Percentiles rank a stretch among this genome's conserved stretches.
Evolutionary conservation across 352 stramenopile genomes (phyloP).

Genomic region (Globisporangium abappressorium): DNA sequence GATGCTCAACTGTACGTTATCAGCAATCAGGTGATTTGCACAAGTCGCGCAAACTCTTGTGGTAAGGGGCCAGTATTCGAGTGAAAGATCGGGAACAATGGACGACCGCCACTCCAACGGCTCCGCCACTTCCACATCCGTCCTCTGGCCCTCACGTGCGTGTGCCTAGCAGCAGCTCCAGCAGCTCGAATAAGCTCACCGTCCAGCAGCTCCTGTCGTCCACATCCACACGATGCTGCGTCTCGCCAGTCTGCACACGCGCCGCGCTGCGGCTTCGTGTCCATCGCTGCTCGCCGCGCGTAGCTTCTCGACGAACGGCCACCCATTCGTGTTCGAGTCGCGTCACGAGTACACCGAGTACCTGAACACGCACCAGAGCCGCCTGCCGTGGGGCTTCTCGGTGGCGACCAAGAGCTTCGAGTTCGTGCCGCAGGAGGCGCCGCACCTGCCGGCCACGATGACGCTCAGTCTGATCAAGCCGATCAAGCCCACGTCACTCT

Average conservation of each 20-base stretch:
- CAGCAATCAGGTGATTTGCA: background rate
- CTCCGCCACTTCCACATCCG: background rate
- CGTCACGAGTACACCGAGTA: conserved; percentile 83
- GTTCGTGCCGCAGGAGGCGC: conserved; percentile 82
- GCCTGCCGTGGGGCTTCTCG: conserved; percentile 83
- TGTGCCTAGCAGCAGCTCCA: background rate
- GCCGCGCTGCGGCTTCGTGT: conserved; percentile 13
- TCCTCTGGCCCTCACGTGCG: background rate
- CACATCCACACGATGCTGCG: conserved; percentile 14
- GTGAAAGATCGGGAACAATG: conserved; percentile 4
- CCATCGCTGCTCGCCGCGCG: conserved; percentile 25
- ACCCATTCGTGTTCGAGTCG: conserved; percentile 79
- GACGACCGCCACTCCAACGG: background rate
- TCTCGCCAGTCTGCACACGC: conserved; percentile 18
- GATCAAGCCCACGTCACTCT: conserved; percentile 78
- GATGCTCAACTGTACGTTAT: background rate
- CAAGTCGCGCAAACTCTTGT: conserved; percentile 1
- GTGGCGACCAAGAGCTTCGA: conserved; percentile 80
- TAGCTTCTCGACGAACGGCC: conserved; percentile 40
- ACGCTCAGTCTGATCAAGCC: conserved; percentile 87
- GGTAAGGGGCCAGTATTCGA: background rate
- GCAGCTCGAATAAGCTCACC: background rate
- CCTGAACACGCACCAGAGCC: conserved; percentile 66
- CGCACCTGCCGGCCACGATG: conserved; percentile 79
- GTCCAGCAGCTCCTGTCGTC: background rate